A percentile compares a stretch with the other conserved stretches of the same genome.
These are phyloP conservation scores for Rhizophagus clarus DNA, from an alignment of 192 early-diverging fungal species.

Conservation along the genomic window DNA sequence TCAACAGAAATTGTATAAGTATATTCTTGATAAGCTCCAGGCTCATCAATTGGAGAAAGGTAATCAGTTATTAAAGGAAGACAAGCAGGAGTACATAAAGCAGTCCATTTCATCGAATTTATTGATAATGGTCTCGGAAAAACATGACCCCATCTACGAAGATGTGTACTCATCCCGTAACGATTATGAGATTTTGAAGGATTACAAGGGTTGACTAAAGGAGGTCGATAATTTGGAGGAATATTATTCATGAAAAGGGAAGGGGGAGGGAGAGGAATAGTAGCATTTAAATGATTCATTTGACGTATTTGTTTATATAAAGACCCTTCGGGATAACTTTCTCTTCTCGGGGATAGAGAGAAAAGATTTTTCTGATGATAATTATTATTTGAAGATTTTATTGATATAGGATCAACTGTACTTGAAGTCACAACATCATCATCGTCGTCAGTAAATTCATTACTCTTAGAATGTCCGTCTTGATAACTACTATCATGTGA, in stretches of 20 bases:
- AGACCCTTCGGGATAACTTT: conserved; percentile 32
- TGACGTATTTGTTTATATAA: conserved; percentile 40
- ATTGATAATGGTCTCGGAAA: conserved; percentile 51
- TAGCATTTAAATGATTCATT: conserved; percentile 22
- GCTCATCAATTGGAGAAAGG: conserved; percentile 69
- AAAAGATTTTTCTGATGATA: conserved; percentile 21
- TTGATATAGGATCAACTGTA: conserved; percentile 55
- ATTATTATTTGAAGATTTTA: conserved; percentile 36
- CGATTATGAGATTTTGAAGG: conserved; percentile 58
- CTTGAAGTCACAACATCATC: conserved; percentile 51
- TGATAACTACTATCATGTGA: background rate
- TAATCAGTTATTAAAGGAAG: conserved; percentile 92
- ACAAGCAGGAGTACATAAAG: conserved; percentile 89
- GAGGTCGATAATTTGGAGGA: conserved; percentile 36
- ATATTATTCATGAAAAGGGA: background rate
- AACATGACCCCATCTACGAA: conserved; percentile 88
- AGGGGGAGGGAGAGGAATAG: too few relatives aligned
- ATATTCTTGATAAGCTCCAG: conserved; percentile 72
- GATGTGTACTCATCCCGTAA: conserved; percentile 54
- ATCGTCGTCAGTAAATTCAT: conserved; percentile 42
- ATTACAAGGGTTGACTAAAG: conserved; percentile 71
- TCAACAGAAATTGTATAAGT: conserved; percentile 70
- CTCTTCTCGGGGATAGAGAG: conserved; percentile 34
- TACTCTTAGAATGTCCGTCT: background rate
- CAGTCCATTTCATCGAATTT: conserved; percentile 77